phyloP scores from a whole-genome alignment of 768 basidiomycete species.

The Tricholoma saponaceum region DNA sequence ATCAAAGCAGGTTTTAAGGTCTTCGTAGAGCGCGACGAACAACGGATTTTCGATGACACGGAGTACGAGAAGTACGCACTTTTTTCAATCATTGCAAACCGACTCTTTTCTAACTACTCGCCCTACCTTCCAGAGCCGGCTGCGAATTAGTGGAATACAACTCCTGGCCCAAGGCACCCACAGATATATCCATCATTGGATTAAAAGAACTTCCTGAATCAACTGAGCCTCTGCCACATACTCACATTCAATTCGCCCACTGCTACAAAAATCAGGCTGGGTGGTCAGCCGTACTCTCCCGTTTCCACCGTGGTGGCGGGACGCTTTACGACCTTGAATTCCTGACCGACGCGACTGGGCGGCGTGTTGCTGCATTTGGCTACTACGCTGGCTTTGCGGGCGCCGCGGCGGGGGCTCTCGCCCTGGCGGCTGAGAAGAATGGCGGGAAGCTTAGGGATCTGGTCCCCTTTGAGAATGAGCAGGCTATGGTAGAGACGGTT shows the following conservation, averaged over 20 bases:
- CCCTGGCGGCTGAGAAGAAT: constrained; percentile 61
- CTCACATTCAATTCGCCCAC: constrained; percentile 97
- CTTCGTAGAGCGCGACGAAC: constrained; percentile 87
- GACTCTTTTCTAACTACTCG: not conserved
- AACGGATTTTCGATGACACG: constrained; percentile 89
- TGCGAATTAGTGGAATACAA: constrained; percentile 86
- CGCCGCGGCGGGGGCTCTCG: constrained; percentile 86
- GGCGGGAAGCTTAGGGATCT: constrained; percentile 62
- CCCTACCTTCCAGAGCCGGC: too few species aligned
- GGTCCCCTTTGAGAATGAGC: constrained; percentile 81
- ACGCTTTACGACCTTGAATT: constrained; percentile 96
- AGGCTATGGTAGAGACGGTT: constrained; percentile 76
- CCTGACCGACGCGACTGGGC: constrained; percentile 74
- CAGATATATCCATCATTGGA: constrained; percentile 78
- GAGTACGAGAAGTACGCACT: constrained; percentile 86
- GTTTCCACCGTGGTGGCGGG: constrained; percentile 81
- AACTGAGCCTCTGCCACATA: constrained; percentile 79
- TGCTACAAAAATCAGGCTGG: constrained; percentile 96
- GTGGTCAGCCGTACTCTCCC: constrained; percentile 81
- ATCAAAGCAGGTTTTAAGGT: constrained; percentile 90
- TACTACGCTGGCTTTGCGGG: constrained; percentile 99
- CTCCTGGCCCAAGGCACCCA: constrained; percentile 82
- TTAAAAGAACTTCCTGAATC: constrained; percentile 94
- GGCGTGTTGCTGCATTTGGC: constrained; percentile 96
- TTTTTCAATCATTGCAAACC: not conserved